Base-by-base conservation (phyloP, 352 stramenopile genomes). In the Phytophthora vignae region DNA sequence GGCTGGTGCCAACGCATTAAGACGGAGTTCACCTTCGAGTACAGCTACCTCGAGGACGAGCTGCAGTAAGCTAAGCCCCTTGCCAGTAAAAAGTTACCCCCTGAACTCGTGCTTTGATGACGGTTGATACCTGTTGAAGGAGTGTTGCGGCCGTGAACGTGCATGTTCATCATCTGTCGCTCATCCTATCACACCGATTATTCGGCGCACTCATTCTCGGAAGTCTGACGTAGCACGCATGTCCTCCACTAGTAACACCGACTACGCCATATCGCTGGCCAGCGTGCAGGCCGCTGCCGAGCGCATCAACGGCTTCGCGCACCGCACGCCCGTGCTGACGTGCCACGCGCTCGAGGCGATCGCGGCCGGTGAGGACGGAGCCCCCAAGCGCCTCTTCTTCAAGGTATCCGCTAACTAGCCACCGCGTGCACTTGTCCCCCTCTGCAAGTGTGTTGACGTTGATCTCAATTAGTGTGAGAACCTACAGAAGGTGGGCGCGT, bases 1-100 rank as follows among this genome's bases (percentile, higher is more conserved):
- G 97, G 96, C 68, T 99, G 98, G 98, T 99, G 96, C 80, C 96
- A 99, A 80, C 90, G 98, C 67, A 99, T 99, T 84, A 99, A 99
- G 83, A 93, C 94, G 40, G 97, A 99, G 83, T 99, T 99, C 83
- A 98, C 91, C 53, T 99, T 99, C 79, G 98, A 99, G 81, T 99
- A 99, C 87, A 96, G 84, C 48, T 99, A 94, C 79, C 88, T 99
- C 67, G 97, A 99, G 85, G 96, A 99, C 69, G 89, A 96, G 73
- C 73, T 96, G 75, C 83, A 84, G 68, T 84, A 78, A 77, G 29
- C 53, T 71, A 40, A 44, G 40, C 46, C 42, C 40, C 42, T 31
- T 10, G 27, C 60, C 57, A 78, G 60, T 81, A 81, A 76, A 76
- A 14, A 5, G 1, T 0, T 29, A 6, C 4, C 4, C 27, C 27